These are phyloP conservation scores for Solanum pinnatisectum DNA, from an alignment of 257 asterid genomes.

Conservation along the genomic window DNA sequence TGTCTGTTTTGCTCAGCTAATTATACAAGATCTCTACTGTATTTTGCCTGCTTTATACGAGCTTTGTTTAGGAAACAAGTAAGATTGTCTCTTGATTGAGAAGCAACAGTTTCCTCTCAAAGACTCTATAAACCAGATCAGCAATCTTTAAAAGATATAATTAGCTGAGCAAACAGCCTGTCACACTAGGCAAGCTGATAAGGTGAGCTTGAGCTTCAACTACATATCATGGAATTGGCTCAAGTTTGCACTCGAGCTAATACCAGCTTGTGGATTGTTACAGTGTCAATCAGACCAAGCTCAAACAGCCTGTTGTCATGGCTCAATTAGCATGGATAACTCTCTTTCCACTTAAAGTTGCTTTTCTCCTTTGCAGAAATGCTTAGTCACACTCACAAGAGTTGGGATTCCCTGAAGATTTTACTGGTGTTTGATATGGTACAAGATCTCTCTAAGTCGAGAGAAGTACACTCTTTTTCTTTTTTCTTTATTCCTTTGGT, in stretches of 20 bases:
- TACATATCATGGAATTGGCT: constrained; percentile 9
- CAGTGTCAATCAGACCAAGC: constrained; percentile 21
- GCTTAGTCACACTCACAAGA: constrained; percentile 37
- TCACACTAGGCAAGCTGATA: constrained; percentile 20
- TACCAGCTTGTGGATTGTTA: constrained; percentile 18
- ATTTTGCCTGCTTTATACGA: constrained; percentile 11
- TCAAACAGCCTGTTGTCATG: constrained; percentile 22
- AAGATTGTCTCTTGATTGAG: constrained; percentile 17
- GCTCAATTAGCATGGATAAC: constrained; percentile 5
- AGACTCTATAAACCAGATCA: neutral
- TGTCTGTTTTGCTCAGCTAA: constrained; percentile 37
- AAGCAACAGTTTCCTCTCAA: constrained; percentile 11
- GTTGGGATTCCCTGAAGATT: constrained; percentile 28
- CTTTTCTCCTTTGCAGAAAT: constrained; percentile 50
- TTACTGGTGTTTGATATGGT: constrained; percentile 20
- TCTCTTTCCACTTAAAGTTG: constrained; percentile 27
- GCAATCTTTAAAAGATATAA: constrained; percentile 9
- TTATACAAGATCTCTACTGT: constrained; percentile 16
- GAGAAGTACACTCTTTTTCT: constrained; percentile 5
- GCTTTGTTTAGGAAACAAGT: constrained; percentile 7
- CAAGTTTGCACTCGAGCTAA: constrained; percentile 19
- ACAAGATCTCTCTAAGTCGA: constrained; percentile 12
- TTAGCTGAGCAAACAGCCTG: constrained; percentile 43
- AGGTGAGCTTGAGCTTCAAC: constrained; percentile 32
- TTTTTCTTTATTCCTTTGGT: constrained; percentile 17